phyloP scores from a whole-genome alignment of 345 rosid genomes.

The Dipteronia dyeriana region DNA sequence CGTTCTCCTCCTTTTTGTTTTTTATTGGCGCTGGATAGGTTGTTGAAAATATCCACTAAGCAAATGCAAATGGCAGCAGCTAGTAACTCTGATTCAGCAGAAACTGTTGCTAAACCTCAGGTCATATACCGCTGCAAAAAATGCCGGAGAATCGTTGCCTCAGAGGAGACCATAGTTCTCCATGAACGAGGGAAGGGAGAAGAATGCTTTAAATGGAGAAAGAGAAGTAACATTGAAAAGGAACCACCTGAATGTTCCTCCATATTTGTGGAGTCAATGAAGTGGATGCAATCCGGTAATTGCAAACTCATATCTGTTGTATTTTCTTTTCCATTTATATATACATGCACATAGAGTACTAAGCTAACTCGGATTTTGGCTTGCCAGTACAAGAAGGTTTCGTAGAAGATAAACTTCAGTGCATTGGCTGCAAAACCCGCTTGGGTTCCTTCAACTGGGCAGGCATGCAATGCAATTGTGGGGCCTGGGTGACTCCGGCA shows the following conservation, averaged over 20 bases:
- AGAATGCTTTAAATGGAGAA: constrained; percentile 74
- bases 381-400: constrained; percentile 71
- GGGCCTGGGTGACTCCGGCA: constrained; percentile 93
- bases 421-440: constrained; percentile 77
- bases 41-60: neutral
- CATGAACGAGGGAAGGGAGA: constrained; percentile 80
- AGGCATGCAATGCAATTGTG: constrained; percentile 93
- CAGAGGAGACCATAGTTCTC: constrained; percentile 59
- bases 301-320: neutral
- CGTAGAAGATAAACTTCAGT: constrained; percentile 80
- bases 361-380: constrained; percentile 1
- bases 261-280: constrained; percentile 89
- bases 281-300: constrained; percentile 85
- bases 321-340: neutral
- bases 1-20: neutral
- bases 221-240: constrained; percentile 48
- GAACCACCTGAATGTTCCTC: constrained; percentile 64
- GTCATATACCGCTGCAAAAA: constrained; percentile 79
- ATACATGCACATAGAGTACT: constrained; percentile 12
- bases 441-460: constrained; percentile 96
- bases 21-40: constrained; percentile 7
- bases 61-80: constrained; percentile 31
- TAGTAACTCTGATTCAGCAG: constrained; percentile 23
- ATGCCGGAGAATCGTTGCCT: constrained; percentile 77
- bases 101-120: constrained; percentile 42